phyloP scores from a whole-genome alignment of 1,139 yeast genomes.

The Nakaseomyces nivariensis region DNA sequence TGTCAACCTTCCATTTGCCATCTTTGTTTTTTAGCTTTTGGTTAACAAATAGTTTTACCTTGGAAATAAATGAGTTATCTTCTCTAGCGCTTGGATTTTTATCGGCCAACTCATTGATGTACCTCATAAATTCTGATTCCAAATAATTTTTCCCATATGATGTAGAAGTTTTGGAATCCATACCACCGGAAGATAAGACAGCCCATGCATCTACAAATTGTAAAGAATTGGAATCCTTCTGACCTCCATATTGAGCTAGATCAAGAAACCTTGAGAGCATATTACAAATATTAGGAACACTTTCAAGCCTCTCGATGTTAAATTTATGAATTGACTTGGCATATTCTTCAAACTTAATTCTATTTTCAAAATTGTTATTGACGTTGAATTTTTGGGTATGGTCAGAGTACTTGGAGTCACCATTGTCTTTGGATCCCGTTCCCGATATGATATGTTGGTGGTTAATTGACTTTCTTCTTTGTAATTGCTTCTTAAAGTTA shows the following conservation, averaged over 20 bases:
- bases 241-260: constrained; percentile 34
- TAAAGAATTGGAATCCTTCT: constrained; percentile 52
- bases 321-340: constrained; percentile 63
- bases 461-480: constrained; percentile 20
- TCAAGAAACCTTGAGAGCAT: constrained; percentile 18
- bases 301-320: constrained; percentile 58
- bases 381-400: constrained; percentile 29
- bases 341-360: constrained; percentile 60
- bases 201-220: constrained; percentile 60
- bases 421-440: constrained; percentile 14
- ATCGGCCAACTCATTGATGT: constrained; percentile 61
- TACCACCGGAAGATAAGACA: constrained; percentile 33
- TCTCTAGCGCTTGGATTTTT: constrained; percentile 62
- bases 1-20: constrained; percentile 38
- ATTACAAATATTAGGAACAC: constrained; percentile 31
- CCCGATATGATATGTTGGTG: neutral
- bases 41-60: constrained; percentile 58
- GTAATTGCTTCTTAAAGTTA: constrained; percentile 43
- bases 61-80: constrained; percentile 50
- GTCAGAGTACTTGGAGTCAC: constrained; percentile 19
- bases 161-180: constrained; percentile 32
- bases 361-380: constrained; percentile 32
- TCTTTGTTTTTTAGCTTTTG: constrained; percentile 36
- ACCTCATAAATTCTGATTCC: constrained; percentile 67
- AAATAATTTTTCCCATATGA: constrained; percentile 49